A percentile compares a stretch with the other conserved stretches of the same genome.
phyloP scores from a whole-genome alignment of 208 protist genomes.

The Vickermania spadyakhi region DNA sequence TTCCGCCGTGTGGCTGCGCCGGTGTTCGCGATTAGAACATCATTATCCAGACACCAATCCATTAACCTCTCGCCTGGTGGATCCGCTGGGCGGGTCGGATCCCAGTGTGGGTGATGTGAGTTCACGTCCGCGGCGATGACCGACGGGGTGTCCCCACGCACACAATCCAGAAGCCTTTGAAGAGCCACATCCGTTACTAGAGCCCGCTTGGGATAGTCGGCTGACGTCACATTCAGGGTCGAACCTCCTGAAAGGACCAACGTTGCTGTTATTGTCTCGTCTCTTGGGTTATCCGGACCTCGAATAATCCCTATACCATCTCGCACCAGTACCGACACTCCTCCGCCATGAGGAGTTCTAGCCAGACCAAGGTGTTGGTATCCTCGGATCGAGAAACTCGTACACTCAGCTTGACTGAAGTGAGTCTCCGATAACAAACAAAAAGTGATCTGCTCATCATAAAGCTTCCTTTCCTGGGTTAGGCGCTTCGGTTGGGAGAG shows the following conservation, averaged over 20 bases:
- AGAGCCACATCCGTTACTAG: background rate
- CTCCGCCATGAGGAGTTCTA: conserved; percentile 5
- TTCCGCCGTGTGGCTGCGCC: conserved; percentile 1
- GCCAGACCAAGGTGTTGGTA: conserved; percentile 8
- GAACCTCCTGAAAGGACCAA: background rate
- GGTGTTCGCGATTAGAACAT: background rate
- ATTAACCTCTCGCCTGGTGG: background rate
- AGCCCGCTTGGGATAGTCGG: background rate
- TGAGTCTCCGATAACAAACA: conserved; percentile 1
- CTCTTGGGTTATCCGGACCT: background rate
- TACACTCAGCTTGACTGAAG: background rate
- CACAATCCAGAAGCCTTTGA: background rate
- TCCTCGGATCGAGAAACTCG: conserved; percentile 4
- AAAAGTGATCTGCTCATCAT: conserved; percentile 1
- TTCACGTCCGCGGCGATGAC: background rate
- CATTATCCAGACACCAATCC: background rate
- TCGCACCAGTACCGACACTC: conserved; percentile 3
- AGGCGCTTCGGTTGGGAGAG: background rate
- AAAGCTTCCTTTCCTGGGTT: background rate
- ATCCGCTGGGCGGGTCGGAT: background rate
- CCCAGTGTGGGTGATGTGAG: conserved; percentile 1
- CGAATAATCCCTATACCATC: conserved; percentile 3
- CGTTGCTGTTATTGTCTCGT: background rate
- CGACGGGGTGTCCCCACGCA: background rate
- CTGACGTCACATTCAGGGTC: background rate